phyloP scores from a whole-genome alignment of 1,284 basidiomycete genomes.

The Cryptococcus sp. region DNA sequence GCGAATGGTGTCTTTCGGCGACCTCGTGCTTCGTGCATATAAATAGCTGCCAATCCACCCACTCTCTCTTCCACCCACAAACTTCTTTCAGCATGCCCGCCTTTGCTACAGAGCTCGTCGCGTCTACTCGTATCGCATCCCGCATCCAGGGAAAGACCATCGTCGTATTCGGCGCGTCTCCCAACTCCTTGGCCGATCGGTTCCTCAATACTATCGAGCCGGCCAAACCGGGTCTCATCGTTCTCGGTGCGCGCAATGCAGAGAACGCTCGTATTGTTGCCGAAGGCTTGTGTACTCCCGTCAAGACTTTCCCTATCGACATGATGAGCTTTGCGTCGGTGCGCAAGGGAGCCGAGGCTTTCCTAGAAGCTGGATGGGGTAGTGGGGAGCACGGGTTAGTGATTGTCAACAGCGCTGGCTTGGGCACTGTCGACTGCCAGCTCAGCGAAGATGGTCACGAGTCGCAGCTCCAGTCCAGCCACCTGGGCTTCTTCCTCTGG shows the following conservation, averaged over 20 bases:
- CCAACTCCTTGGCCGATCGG: background rate
- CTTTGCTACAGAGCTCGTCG: too few species aligned
- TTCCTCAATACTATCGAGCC: conserved; percentile 3
- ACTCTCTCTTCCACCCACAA: too few species aligned
- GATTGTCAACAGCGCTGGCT: too few species aligned
- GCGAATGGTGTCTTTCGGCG: too few species aligned
- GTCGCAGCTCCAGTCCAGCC: conserved; percentile 1
- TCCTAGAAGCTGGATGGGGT: background rate
- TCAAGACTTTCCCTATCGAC: background rate
- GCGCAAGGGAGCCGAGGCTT: conserved; percentile 1
- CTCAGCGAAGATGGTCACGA: conserved; percentile 6
- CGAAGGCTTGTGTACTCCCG: background rate
- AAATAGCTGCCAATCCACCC: too few species aligned
- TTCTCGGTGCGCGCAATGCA: conserved; percentile 1
- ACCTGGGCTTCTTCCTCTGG: conserved; percentile 9
- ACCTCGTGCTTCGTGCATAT: too few species aligned
- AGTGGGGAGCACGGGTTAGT: conserved; percentile 1
- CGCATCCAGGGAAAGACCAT: conserved; percentile 6
- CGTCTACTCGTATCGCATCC: too few species aligned
- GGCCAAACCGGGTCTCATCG: background rate
- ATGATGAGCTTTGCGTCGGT: conserved; percentile 1
- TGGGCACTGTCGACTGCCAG: background rate
- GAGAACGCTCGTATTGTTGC: too few species aligned
- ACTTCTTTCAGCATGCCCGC: too few species aligned
- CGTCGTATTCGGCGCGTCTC: conserved; percentile 6